phyloP scores from a whole-genome alignment of 495 filamentous ascomycete species.

The Penicillium bialowiezense region DNA sequence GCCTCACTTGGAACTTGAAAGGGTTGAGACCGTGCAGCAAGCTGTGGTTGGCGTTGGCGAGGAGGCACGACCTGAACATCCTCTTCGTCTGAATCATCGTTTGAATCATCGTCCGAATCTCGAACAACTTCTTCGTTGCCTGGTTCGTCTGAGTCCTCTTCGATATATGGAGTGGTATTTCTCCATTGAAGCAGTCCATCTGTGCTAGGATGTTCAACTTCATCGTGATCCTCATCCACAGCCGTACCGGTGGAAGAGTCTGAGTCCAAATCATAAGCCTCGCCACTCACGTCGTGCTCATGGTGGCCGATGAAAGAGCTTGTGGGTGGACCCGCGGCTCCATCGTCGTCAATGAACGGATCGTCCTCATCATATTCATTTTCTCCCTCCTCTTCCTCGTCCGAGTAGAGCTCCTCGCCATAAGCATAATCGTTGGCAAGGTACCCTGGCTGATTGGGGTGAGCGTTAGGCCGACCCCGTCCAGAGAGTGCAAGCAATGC shows the following conservation, averaged over 20 bases:
- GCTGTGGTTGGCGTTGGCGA: not conserved
- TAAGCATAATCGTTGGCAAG: not conserved
- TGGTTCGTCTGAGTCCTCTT: not conserved
- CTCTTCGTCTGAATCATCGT: not conserved
- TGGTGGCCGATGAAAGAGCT: not conserved
- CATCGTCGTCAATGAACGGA: slow-evolving; percentile 41
- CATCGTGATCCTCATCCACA: not conserved
- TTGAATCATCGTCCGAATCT: slow-evolving; percentile 9
- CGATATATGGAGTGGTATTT: not conserved
- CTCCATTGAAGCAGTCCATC: not conserved
- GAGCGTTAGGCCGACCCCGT: no score
- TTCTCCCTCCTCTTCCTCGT: slow-evolving; percentile 33
- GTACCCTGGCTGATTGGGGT: not conserved
- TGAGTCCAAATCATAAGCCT: slow-evolving; percentile 3
- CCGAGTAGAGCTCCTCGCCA: slow-evolving; percentile 6
- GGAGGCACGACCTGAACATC: not conserved
- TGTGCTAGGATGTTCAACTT: not conserved
- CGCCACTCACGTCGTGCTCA: slow-evolving; percentile 2
- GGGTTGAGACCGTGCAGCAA: not conserved
- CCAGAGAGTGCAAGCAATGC: no score
- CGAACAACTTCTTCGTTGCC: slow-evolving; percentile 6
- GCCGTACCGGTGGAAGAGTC: not conserved
- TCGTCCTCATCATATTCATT: slow-evolving; percentile 36
- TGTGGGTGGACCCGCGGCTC: slow-evolving; percentile 1
- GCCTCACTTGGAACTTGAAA: not conserved